Percentiles rank a stretch among this genome's conserved stretches.
phyloP scores from a whole-genome alignment of 2,329 filamentous ascomycete species.

The Paraconiothyrium brasiliense region DNA sequence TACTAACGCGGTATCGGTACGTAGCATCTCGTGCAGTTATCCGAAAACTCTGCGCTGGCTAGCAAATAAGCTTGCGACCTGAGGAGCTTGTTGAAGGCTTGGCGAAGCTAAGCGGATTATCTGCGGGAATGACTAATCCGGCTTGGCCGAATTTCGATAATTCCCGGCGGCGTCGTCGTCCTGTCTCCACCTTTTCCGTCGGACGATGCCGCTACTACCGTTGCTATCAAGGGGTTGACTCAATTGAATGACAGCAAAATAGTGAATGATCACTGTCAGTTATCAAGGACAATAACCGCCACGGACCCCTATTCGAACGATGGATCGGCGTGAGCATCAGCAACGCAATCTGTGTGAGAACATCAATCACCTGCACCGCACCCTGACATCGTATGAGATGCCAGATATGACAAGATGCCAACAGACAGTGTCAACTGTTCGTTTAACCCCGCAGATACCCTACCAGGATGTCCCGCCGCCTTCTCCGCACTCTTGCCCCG shows the following conservation, averaged over 20 bases:
- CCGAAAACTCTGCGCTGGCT: constrained; percentile 41
- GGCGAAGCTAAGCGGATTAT: constrained; percentile 35
- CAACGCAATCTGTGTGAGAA: neutral
- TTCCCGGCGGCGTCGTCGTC: constrained; percentile 5
- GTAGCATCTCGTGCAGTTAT: constrained; percentile 16
- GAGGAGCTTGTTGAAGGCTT: constrained; percentile 24
- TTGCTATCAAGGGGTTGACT: constrained; percentile 10
- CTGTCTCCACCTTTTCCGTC: constrained; percentile 15
- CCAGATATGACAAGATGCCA: neutral
- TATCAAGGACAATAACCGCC: neutral
- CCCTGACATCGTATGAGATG: neutral
- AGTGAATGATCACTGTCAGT: neutral
- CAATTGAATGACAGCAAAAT: neutral
- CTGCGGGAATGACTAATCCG: constrained; percentile 25
- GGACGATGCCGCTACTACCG: constrained; percentile 21
- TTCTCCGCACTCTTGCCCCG: constrained; percentile 2
- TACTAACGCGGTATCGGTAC: constrained; percentile 23
- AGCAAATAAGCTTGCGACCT: constrained; percentile 23
- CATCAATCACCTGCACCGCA: neutral
- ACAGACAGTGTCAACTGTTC: neutral
- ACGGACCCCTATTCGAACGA: neutral
- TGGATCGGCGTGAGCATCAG: neutral
- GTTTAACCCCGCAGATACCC: neutral
- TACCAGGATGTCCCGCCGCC: neutral
- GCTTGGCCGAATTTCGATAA: constrained; percentile 23